Conservation (phyloP, 192 early-diverging fungal genomes). For the Chytriomyces confervae region DNA sequence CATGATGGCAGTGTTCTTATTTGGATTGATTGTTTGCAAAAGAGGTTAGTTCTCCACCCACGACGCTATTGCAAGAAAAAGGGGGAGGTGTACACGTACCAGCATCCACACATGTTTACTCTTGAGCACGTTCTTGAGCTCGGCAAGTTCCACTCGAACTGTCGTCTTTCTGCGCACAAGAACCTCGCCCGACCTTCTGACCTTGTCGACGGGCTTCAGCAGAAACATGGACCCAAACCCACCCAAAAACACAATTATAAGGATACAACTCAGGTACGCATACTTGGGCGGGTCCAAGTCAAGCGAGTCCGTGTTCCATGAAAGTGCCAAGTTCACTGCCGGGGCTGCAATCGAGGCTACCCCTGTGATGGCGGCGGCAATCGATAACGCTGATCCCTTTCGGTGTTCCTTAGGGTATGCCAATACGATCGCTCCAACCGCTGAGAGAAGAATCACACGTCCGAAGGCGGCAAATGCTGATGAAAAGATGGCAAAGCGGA, state of each 20-base stretch:
- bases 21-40: neutral
- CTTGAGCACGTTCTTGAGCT: neutral
- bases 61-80: neutral
- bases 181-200: neutral
- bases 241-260: slow-evolving; percentile 7
- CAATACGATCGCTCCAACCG: slow-evolving; percentile 9
- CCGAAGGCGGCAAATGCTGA: neutral
- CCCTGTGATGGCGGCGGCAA: neutral
- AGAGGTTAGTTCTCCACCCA: neutral
- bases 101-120: neutral
- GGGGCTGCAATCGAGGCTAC: neutral
- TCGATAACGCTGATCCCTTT: neutral
- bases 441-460: neutral
- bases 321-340: neutral
- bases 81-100: neutral
- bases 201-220: neutral
- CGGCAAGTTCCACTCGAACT: neutral
- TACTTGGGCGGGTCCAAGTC: neutral
- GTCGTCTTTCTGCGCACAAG: neutral
- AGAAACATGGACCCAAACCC: neutral
- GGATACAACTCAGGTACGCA: neutral
- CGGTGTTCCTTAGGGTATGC: slow-evolving; percentile 6
- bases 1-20: neutral
- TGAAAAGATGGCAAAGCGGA: slow-evolving; percentile 12
- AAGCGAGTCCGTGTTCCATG: slow-evolving; percentile 1